These are phyloP conservation scores for Nematocida sp. DNA, from an alignment of 371 early-diverging fungal species.

Conservation along the genomic window DNA sequence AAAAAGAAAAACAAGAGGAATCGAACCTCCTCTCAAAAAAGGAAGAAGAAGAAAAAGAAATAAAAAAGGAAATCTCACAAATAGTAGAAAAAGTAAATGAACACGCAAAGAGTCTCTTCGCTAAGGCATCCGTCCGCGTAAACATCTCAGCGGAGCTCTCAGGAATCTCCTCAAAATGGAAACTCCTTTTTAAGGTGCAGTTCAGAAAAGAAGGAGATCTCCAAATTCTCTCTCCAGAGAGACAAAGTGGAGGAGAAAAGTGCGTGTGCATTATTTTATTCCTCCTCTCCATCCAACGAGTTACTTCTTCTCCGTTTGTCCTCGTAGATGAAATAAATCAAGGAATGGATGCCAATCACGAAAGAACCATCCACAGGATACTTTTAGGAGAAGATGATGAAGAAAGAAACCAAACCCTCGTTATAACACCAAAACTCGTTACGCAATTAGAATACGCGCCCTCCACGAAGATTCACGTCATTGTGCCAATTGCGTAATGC, in stretches of 20 bases:
- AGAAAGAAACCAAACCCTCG: constrained; percentile 72
- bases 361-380: constrained; percentile 85
- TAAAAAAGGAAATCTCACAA: constrained; percentile 29
- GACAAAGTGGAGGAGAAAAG: constrained; percentile 86
- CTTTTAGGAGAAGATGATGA: constrained; percentile 55
- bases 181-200: constrained; percentile 75
- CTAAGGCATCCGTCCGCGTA: not conserved
- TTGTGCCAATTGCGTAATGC: constrained; percentile 16
- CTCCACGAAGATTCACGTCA: constrained; percentile 74
- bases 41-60: constrained; percentile 21
- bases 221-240: constrained; percentile 76
- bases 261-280: constrained; percentile 80
- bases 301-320: constrained; percentile 83
- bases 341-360: constrained; percentile 95
- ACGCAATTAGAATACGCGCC: constrained; percentile 83
- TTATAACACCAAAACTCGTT: constrained; percentile 97
- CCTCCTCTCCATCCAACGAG: constrained; percentile 81
- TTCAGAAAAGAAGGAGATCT: constrained; percentile 75
- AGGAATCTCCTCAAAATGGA: constrained; percentile 74
- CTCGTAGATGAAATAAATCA: constrained; percentile 99
- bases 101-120: constrained; percentile 4
- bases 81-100: constrained; percentile 30
- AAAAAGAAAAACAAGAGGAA: constrained; percentile 28
- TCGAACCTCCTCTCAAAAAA: constrained; percentile 1
- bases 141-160: not conserved